Evolutionary conservation across 352 stramenopile species (phyloP), one percentile per base, ranked within the genome.

Genomic region (Phytophthora vignae): DNA sequence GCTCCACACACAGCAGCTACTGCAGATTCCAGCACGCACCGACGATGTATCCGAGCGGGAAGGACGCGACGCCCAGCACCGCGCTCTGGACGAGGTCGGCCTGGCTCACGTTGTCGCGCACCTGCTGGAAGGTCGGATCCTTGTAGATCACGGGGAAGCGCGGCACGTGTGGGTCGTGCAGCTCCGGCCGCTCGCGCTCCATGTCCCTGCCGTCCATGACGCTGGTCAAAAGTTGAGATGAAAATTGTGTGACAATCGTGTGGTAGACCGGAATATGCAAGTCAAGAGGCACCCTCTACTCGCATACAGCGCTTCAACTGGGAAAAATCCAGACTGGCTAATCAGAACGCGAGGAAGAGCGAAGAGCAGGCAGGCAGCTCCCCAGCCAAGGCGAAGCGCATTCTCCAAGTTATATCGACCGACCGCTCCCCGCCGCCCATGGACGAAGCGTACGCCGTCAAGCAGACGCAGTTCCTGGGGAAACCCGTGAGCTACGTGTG

Each of bases 401-500:
- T n/a, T n/a, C n/a, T n/a, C n/a, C n/a, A n/a, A n/a, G n/a, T 15
- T 31, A 3, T 31, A 31, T 31, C 3, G 27, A 31, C 27, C 50
- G 2, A 1, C 48, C 25, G 25, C 17, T 5, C 27, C 27, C 2
- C 27, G 2, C 27, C 12, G 22, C 25, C 61, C 46, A 87, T 87
- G 79, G 82, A 90, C 60, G 82, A 90, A 71, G 73, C 81, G 44
- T 97, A 92, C 75, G 84, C 90, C 46, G 73, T 98, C 36, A 98
- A 98, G 77, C 68, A 81, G 58, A 79, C 76, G 27, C 50, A 78
- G 27, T 97, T 98, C 76, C 84, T 97, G 44, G 83, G 89, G 9
- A 92, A 92, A 29, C 56, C 72, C 27, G 82, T 97, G 63, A 62
- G 69, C 10, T 98, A 99, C 69, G 83, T 99, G 15, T 97, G 98